Evolutionary conservation across 176 grass and related monocot genomes (phyloP), one percentile per base, ranked within the genome.

Genomic region (Melocanna baccifera): DNA sequence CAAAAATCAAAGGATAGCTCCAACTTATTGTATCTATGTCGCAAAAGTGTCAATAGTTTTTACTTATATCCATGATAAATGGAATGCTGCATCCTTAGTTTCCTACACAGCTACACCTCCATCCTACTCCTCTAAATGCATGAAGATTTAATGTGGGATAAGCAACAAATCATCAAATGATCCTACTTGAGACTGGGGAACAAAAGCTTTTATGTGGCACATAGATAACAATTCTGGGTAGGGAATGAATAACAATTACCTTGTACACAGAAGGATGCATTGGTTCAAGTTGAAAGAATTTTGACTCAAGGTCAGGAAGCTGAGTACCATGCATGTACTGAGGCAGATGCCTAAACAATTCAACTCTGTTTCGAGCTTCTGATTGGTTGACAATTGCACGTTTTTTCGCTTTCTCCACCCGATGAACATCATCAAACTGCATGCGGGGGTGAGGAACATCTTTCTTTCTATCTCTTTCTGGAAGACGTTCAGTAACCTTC

Each of bases 191-290:
- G 43, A 86, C 8, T 12, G 13, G 9, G 25, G 25, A 70, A 25
- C 28, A 69, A 5, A 63, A 50, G 53, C 45, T 51, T 87, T 13
- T 47, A 79, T 59, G 58, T 22, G 18, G 12, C 40, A 71, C 1
- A 18, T 0, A 63, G 11, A 45, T 23, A 23, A 57, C 55, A 23
- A 1, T 58, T 45, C 11, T 45, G 11, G 9, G 56, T 58, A 58
- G 22, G 23, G 43, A 45, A 45, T 45, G 43, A 3, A 84, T 58
- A 41, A 87, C 40, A 36, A 59, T 58, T 86, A 97, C 91, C 90
- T 97, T 91, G 88, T 88, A 97, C 57, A 97, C 87, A 90, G 94
- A 94, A 88, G 94, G 89, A 78, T 97, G 94, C 65, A 97, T 88
- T 83, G 67, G 85, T 53, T 88, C 75, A 86, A 84, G 89, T 70